These are phyloP conservation scores for Pichia deserticola DNA, from an alignment of 805 yeast species.

Conservation along the genomic window DNA sequence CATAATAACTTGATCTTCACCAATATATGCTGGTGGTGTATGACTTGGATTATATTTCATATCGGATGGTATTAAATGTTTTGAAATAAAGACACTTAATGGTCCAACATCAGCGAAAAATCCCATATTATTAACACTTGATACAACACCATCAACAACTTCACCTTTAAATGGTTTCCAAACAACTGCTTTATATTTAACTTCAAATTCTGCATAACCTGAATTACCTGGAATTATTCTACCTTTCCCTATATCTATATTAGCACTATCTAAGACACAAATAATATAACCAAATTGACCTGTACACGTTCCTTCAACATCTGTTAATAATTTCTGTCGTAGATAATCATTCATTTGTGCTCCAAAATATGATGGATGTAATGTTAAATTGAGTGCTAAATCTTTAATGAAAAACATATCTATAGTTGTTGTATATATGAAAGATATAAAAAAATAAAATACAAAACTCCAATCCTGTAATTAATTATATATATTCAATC, in stretches of 20 bases:
- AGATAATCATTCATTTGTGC: slow-evolving; percentile 95
- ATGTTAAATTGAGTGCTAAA: slow-evolving; percentile 80
- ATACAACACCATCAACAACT: slow-evolving; percentile 94
- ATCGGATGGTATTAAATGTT: slow-evolving; percentile 90
- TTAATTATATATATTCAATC: too few species aligned
- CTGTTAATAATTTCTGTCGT: slow-evolving; percentile 82
- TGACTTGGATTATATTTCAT: slow-evolving; percentile 92
- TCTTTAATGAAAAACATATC: slow-evolving; percentile 53
- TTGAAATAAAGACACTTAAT: slow-evolving; percentile 85
- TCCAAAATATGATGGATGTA: slow-evolving; percentile 96
- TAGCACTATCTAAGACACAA: slow-evolving; percentile 91
- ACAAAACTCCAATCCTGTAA: too few species aligned
- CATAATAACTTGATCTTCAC: slow-evolving; percentile 90
- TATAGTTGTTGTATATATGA: background rate
- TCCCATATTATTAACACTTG: slow-evolving; percentile 90
- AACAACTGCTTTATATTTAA: slow-evolving; percentile 91
- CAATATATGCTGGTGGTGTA: slow-evolving; percentile 96
- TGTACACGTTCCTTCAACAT: slow-evolving; percentile 97
- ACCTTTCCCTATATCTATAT: slow-evolving; percentile 93
- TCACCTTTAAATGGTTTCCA: slow-evolving; percentile 99
- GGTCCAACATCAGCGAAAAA: slow-evolving; percentile 99
- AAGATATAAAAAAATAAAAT: too few species aligned
- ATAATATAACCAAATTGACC: slow-evolving; percentile 98
- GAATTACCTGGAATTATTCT: slow-evolving; percentile 74
- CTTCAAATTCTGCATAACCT: slow-evolving; percentile 95